phyloP scores from a whole-genome alignment of 2,329 filamentous ascomycete genomes.

The Ceratocystis albifundus region DNA sequence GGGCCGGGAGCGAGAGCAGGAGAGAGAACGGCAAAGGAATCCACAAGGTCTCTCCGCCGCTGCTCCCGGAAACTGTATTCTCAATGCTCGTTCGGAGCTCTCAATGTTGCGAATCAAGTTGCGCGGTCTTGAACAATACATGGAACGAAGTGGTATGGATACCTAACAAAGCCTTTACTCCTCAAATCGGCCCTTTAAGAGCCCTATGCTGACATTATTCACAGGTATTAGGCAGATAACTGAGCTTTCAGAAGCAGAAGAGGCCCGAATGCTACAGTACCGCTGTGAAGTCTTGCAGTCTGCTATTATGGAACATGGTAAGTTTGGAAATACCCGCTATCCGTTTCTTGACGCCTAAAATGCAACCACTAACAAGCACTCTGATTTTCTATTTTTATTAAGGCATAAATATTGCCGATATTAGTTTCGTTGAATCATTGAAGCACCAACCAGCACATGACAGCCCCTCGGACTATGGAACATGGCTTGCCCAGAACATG shows the following conservation, averaged over 20 bases:
- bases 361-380: not conserved
- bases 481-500: constrained; percentile 19
- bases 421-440: constrained; percentile 32
- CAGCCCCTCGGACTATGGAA: constrained; percentile 10
- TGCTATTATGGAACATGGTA: constrained; percentile 40
- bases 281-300: constrained; percentile 48
- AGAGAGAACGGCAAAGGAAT: constrained; percentile 36
- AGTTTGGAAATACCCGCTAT: constrained; percentile 23
- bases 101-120: constrained; percentile 47
- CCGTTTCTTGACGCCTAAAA: not conserved
- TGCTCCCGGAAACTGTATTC: constrained; percentile 25
- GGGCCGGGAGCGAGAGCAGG: constrained; percentile 32
- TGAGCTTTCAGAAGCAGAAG: constrained; percentile 44
- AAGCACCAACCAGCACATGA: constrained; percentile 32
- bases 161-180: constrained; percentile 25
- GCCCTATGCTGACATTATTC: not conserved
- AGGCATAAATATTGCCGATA: constrained; percentile 37
- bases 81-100: constrained; percentile 33
- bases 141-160: constrained; percentile 39
- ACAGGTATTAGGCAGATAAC: constrained; percentile 29
- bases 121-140: constrained; percentile 39
- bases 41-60: not conserved
- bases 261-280: constrained; percentile 46
- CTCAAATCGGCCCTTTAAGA: not conserved
- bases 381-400: not conserved